A percentile compares a stretch with the other conserved stretches of the same genome.
Conservation (phyloP, 192 early-diverging fungal genomes). For the Globomyces pollinis-pini region DNA sequence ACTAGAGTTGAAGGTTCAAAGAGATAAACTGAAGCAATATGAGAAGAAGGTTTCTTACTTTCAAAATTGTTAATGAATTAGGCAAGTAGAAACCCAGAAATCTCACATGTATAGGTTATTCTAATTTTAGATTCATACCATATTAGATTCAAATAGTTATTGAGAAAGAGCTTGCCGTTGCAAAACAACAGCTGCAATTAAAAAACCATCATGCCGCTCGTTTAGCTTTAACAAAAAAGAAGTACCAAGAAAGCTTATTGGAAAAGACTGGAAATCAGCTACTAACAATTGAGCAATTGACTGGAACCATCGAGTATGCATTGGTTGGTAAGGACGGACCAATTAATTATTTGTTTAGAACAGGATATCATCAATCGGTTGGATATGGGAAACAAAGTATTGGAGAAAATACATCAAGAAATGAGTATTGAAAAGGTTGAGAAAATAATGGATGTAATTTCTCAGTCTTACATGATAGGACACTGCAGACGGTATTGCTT, state of each 20-base stretch:
- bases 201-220: conserved; percentile 63
- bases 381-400: conserved; percentile 74
- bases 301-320: conserved; percentile 83
- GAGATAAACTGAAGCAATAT: conserved; percentile 89
- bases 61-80: background rate
- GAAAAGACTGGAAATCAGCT: conserved; percentile 81
- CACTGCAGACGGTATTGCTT: conserved; percentile 89
- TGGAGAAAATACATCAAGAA: conserved; percentile 77
- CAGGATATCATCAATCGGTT: conserved; percentile 80
- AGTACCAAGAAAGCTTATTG: conserved; percentile 87
- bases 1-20: conserved; percentile 89
- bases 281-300: conserved; percentile 79
- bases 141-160: conserved; percentile 70
- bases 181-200: conserved; percentile 40
- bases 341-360: no score
- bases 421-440: conserved; percentile 88
- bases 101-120: no score
- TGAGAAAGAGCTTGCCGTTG: conserved; percentile 72
- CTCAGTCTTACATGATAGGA: no score
- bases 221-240: conserved; percentile 89
- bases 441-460: conserved; percentile 85
- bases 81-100: no score
- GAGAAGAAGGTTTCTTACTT: conserved; percentile 68
- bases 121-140: background rate
- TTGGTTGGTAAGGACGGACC: no score